These are phyloP conservation scores for Kluyveromyces nonfermentans DNA, from an alignment of 805 yeast genomes.

Conservation along the genomic window DNA sequence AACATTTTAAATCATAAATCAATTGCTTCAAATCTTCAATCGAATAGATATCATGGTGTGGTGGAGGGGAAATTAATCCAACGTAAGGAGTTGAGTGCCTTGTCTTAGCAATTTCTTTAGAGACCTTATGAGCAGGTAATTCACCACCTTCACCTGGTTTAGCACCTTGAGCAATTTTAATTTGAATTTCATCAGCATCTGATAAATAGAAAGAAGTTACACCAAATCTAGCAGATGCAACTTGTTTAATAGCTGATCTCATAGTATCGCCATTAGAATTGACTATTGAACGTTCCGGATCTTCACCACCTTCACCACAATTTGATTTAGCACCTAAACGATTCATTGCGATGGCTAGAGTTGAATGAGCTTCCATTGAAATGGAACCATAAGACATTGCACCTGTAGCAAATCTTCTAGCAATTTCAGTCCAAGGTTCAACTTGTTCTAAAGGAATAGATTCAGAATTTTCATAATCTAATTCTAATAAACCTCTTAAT, in stretches of 20 bases:
- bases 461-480: slow-evolving; percentile 62
- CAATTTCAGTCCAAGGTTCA: slow-evolving; percentile 99
- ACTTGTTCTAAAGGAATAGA: slow-evolving; percentile 94
- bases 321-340: slow-evolving; percentile 95
- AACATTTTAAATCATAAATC: slow-evolving; percentile 90
- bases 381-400: slow-evolving; percentile 99
- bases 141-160: slow-evolving; percentile 99
- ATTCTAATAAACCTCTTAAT: slow-evolving; percentile 84
- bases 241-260: slow-evolving; percentile 98
- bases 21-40: slow-evolving; percentile 96
- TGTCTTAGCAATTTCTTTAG: slow-evolving; percentile 80
- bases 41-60: slow-evolving; percentile 97
- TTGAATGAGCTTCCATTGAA: slow-evolving; percentile 97
- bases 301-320: slow-evolving; percentile 99
- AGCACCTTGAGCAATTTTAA: slow-evolving; percentile 99
- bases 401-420: slow-evolving; percentile 95
- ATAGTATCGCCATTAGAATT: slow-evolving; percentile 88
- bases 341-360: slow-evolving; percentile 97
- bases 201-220: slow-evolving; percentile 90
- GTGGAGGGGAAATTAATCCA: slow-evolving; percentile 96
- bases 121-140: slow-evolving; percentile 88
- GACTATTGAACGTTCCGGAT: slow-evolving; percentile 76
- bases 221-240: slow-evolving; percentile 97
- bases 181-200: slow-evolving; percentile 95
- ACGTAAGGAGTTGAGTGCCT: slow-evolving; percentile 96